A percentile compares a stretch with the other conserved stretches of the same genome.
These are phyloP conservation scores for Zygoascus tannicola DNA, from an alignment of 805 yeast genomes.

Conservation along the genomic window DNA sequence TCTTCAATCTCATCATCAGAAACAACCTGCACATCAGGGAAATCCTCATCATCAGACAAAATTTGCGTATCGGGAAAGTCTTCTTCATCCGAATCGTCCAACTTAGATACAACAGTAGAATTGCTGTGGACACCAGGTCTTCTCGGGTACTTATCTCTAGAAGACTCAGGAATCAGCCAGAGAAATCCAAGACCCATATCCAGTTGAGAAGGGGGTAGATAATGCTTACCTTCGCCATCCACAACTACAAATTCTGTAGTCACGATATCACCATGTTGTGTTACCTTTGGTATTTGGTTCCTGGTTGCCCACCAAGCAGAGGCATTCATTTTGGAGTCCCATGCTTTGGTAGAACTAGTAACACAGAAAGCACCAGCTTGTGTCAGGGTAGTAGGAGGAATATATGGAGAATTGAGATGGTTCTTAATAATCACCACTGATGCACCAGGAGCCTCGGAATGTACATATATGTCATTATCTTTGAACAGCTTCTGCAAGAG, in stretches of 20 bases:
- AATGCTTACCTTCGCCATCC: slow-evolving; percentile 42
- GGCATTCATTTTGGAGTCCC: slow-evolving; percentile 77
- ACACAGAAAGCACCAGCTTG: slow-evolving; percentile 88
- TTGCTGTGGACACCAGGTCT: background rate
- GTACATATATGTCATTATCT: slow-evolving; percentile 61
- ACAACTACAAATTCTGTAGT: slow-evolving; percentile 53
- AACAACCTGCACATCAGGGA: slow-evolving; percentile 20
- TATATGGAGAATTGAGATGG: slow-evolving; percentile 45
- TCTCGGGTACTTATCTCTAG: slow-evolving; percentile 24
- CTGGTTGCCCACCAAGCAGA: slow-evolving; percentile 84
- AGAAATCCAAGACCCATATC: slow-evolving; percentile 84
- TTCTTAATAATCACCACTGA: slow-evolving; percentile 73
- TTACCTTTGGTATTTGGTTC: slow-evolving; percentile 53
- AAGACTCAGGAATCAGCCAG: slow-evolving; percentile 51
- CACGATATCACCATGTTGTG: slow-evolving; percentile 40
- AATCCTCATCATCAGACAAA: slow-evolving; percentile 15
- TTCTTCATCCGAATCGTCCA: slow-evolving; percentile 19
- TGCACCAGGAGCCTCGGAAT: slow-evolving; percentile 66
- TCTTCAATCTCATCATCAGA: slow-evolving; percentile 18
- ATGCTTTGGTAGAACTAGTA: slow-evolving; percentile 64
- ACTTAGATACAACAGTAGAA: slow-evolving; percentile 14
- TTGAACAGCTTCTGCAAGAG: slow-evolving; percentile 70
- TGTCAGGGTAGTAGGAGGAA: slow-evolving; percentile 78
- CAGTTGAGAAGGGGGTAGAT: slow-evolving; percentile 64
- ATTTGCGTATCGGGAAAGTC: slow-evolving; percentile 3